Base-by-base conservation (phyloP, 805 yeast genomes). In the Phaffomyces thermotolerans region DNA sequence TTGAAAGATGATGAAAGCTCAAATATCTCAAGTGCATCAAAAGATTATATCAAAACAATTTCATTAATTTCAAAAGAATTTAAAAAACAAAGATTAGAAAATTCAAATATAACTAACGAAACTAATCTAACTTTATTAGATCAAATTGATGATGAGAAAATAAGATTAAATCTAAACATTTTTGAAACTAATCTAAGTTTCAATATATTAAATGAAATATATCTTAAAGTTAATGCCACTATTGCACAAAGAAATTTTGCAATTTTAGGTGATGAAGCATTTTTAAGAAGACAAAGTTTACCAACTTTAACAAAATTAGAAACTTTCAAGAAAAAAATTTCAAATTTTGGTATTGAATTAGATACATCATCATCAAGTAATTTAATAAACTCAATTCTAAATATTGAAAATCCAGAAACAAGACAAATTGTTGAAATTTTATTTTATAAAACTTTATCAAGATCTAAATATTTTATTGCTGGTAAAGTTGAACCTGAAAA, bases 401-500 rank as follows among this genome's bases (percentile, higher is more conserved):
- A 65, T 12, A 77, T 87, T 51, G 69, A 76, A 35, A 83, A 87
- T 58, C 69, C 75, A 3, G 71, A 73, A 15, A 74, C 74, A 42
- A 76, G 95, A 53, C 74, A 73, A 46, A 84, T 91, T 40, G 75
- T 88, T 32, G 95, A 90, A 60, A 78, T 93, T 0, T 68, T 88
- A 45, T 67, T 93, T 47, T 78, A 71, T 65, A 93, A 93, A 67
- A 79, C 91, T 40, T 74, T 93, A 79, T 72, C 82, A 10, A 75
- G 95, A 55, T 95, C 95, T 32, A 86, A 84, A 57, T 93, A 93
- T 60, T 84, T 79, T 48, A 77, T 89, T 57, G 95, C 96, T 9
- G 97, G 95, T 27, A 82, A 81, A 58, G 82, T 81, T 41, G 95
- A 88, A 52, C 78, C 86, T 3, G 91, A 83, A 51, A 78, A 75